These are phyloP conservation scores for Ramaria sp. DNA, from an alignment of 768 basidiomycete genomes.

Conservation along the genomic window DNA sequence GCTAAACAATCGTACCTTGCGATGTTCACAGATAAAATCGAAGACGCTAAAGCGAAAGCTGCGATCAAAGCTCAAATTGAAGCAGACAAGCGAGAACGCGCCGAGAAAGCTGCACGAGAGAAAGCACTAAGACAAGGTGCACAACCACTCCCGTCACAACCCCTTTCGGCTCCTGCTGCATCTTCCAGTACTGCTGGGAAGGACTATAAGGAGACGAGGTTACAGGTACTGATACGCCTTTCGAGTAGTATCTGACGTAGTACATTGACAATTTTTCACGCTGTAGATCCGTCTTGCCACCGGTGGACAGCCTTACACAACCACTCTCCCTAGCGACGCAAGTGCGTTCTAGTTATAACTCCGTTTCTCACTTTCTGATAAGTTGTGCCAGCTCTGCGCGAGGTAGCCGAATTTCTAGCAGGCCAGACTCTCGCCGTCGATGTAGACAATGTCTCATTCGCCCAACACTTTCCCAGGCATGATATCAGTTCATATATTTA, in stretches of 20 bases:
- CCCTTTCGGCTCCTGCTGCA: conserved; percentile 20
- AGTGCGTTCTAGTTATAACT: conserved; percentile 35
- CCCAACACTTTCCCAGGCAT: conserved; percentile 80
- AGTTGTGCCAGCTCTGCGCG: conserved; percentile 49
- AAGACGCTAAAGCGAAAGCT: conserved; percentile 76
- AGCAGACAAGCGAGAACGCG: conserved; percentile 82
- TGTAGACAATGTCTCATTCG: conserved; percentile 68
- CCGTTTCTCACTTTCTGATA: not conserved
- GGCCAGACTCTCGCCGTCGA: conserved; percentile 58
- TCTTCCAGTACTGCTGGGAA: conserved; percentile 39
- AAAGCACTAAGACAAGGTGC: conserved; percentile 84
- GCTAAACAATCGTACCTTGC: too few species aligned
- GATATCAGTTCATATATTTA: conserved; percentile 9
- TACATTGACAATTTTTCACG: not conserved
- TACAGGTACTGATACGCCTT: conserved; percentile 33
- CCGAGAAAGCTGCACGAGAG: conserved; percentile 80
- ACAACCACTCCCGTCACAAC: conserved; percentile 12
- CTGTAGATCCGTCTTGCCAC: conserved; percentile 67
- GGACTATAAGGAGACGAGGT: conserved; percentile 78
- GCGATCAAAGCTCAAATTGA: conserved; percentile 92
- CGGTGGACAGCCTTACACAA: conserved; percentile 73
- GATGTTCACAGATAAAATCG: conserved; percentile 62
- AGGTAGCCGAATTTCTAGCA: conserved; percentile 83
- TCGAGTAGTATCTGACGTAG: not conserved
- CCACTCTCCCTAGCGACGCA: conserved; percentile 68